Base-by-base conservation (phyloP, 78 protist genomes). In the Cyanophora paradoxa region DNA sequence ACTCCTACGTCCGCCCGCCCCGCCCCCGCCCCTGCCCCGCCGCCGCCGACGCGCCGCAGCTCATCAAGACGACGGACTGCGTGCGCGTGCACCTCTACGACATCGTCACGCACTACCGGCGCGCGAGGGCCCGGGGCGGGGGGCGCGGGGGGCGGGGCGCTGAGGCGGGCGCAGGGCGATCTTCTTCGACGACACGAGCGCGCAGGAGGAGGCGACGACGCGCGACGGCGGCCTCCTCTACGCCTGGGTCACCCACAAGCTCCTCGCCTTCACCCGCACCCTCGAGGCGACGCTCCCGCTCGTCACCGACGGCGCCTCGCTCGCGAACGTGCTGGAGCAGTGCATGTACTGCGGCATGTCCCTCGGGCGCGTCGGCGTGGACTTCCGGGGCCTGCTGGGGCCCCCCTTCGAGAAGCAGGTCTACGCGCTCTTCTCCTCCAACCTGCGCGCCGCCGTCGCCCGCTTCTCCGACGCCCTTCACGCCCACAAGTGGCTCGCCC, bases 301-400 rank as follows among this genome's bases (percentile, higher is more conserved):
- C 50, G 46, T 65, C 46, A 11, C 40, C 2, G 72, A 65, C 20
- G 82, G 74, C 19, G 56, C 77, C 8, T 24, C 57, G 14, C 19
- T 79, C 39, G n/a, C 72, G 16, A 40, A 52, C 37, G 30, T 79
- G 68, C 65, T 79, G 70, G 72, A 37, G 37, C 83, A 79, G 41
- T 54, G 77, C 62, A 79, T 79, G 83, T 79, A 58, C 71, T 72
- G 56, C n/a, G 83, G 83, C 0, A 22, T n/a, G 46, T 52, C 76
- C 26, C 59, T 68, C 54, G 83, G 83, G 19, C 42, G 76, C 19
- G 59, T 70, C 4, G 83, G 83, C 26, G 31, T 79, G 13, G 83
- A 79, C 41, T 79, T 79, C 17, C 10, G 83, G 11, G 41, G 72
- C 46, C 52, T 44, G n/a, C 52, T 44, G n/a, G 52, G 10, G n/a